A percentile compares a stretch with the other conserved stretches of the same genome.
Conservation (phyloP, 2,329 filamentous ascomycete species). For the Mycocentrospora acerina region DNA sequence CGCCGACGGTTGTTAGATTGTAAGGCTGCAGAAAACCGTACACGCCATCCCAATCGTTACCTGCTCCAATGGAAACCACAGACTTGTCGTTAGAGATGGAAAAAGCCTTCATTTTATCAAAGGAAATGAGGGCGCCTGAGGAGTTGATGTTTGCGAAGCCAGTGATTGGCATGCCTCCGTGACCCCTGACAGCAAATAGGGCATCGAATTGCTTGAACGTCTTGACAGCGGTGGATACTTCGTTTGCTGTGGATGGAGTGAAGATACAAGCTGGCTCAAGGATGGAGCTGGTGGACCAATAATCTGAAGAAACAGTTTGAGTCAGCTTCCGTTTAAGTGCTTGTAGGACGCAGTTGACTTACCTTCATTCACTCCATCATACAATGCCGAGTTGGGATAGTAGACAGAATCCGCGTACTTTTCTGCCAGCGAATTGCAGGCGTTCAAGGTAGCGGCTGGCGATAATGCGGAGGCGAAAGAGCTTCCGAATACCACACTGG, state of each 20-base stretch:
- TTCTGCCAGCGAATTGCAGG: too few species aligned
- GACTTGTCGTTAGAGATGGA: conserved; percentile 24
- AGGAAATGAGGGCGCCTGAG: conserved; percentile 18
- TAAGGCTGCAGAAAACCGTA: conserved; percentile 24
- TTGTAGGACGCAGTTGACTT: conserved; percentile 7
- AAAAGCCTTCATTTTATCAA: conserved; percentile 20
- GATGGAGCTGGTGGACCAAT: conserved; percentile 13
- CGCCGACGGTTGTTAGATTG: conserved; percentile 28
- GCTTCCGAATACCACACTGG: too few species aligned
- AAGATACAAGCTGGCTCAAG: conserved; percentile 23
- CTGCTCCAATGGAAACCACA: conserved; percentile 28
- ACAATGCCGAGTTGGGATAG: conserved; percentile 3
- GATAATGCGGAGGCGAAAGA: too few species aligned
- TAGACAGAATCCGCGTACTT: too few species aligned
- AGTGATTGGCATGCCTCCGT: conserved; percentile 26
- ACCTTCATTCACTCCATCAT: too few species aligned
- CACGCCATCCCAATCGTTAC: conserved; percentile 33
- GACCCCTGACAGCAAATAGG: conserved; percentile 23
- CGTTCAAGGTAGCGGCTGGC: too few species aligned
- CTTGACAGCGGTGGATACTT: conserved; percentile 19
- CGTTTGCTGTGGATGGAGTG: conserved; percentile 15
- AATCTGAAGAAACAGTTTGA: conserved; percentile 2
- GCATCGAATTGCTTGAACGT: conserved; percentile 12
- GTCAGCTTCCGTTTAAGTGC: not conserved
- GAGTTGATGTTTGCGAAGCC: conserved; percentile 16